phyloP scores from a whole-genome alignment of 805 yeast species.

The Kodamaea jinghongensis region DNA sequence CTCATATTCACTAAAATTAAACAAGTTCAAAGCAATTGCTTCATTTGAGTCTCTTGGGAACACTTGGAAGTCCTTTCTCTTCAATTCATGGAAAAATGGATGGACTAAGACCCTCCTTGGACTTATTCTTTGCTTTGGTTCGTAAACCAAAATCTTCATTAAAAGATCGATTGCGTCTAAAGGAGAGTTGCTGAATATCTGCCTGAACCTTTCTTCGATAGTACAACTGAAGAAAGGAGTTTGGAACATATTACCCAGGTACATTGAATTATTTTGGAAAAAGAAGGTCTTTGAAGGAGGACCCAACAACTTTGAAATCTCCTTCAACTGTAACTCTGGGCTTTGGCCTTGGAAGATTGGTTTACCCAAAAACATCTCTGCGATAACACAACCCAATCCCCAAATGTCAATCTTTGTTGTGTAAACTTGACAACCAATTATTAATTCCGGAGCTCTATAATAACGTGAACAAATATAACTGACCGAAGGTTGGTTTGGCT shows the following conservation, averaged over 20 bases:
- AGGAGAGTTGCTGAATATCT: conserved; percentile 64
- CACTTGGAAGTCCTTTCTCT: conserved; percentile 51
- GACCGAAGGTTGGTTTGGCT: conserved; percentile 80
- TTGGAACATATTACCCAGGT: conserved; percentile 71
- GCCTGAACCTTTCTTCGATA: conserved; percentile 46
- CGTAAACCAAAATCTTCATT: conserved; percentile 79
- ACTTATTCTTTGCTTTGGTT: conserved; percentile 78
- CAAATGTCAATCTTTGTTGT: conserved; percentile 93
- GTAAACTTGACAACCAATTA: conserved; percentile 85
- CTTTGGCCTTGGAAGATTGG: conserved; percentile 96
- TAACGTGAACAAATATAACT: conserved; percentile 95
- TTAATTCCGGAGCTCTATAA: conserved; percentile 93
- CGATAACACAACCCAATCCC: conserved; percentile 96
- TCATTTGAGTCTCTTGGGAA: conserved; percentile 52
- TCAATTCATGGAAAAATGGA: conserved; percentile 84
- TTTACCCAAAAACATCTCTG: conserved; percentile 88
- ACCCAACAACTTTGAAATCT: conserved; percentile 86
- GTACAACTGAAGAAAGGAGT: conserved; percentile 59
- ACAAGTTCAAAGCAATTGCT: conserved; percentile 45
- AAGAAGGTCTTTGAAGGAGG: conserved; percentile 74
- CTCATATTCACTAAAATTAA: conserved; percentile 73
- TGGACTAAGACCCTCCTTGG: conserved; percentile 84
- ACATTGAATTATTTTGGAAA: conserved; percentile 70
- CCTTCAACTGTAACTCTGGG: conserved; percentile 83
- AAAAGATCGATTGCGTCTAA: conserved; percentile 84